Base-by-base conservation (phyloP, 1,284 basidiomycete species). In the Ustilago bromivora region DNA sequence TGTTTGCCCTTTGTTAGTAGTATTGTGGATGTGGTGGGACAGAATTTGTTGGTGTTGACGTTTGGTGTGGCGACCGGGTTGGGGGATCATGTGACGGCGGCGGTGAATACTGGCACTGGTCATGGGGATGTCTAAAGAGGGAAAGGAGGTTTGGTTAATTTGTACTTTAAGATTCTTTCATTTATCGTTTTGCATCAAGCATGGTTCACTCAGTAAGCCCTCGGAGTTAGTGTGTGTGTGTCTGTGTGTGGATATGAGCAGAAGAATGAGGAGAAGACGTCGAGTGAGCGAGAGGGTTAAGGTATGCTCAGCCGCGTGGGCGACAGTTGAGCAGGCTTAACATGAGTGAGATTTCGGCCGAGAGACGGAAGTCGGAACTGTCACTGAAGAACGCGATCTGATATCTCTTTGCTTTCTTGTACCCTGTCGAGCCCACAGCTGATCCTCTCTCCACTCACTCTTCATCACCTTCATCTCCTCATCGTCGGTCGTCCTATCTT, bases 1-100 rank as follows among this genome's bases (percentile, higher is more conserved):
- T 94, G 94, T 2, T 88, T 98, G 19, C 96, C 96, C 2, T 91
- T 96, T 43, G 94, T 97, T 76, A 94, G 93, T 1, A 93, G 94
- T 0, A 85, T 94, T 41, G 92, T 98, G 87, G 96, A 99, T 86
- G 91, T 98, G 55, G 87, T 94, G n/a, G 95, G 94, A 9, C 95
- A 98, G 86, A 86, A 93, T 10, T 87, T 97, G 19, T 90, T 98
- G 40, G 86, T 87, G 4, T 55, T 86, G 46, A 87, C 87, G n/a
- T 90, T 87, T 76, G 85, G 87, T 55, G 63, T 88, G 12, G 88
- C 88, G 17, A 86, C 84, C 5, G 64, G 64, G 9, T 61, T 85
- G 58, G 87, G 87, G 1, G 82, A 83, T 43, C 74, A 66, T 19
- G 62, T 82, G n/a, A 76, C 71, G 13, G 70, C 72, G 4, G 70